A percentile compares a stretch with the other conserved stretches of the same genome.
Evolutionary conservation across 805 yeast genomes (phyloP).

Genomic region (Candida verbasci): DNA sequence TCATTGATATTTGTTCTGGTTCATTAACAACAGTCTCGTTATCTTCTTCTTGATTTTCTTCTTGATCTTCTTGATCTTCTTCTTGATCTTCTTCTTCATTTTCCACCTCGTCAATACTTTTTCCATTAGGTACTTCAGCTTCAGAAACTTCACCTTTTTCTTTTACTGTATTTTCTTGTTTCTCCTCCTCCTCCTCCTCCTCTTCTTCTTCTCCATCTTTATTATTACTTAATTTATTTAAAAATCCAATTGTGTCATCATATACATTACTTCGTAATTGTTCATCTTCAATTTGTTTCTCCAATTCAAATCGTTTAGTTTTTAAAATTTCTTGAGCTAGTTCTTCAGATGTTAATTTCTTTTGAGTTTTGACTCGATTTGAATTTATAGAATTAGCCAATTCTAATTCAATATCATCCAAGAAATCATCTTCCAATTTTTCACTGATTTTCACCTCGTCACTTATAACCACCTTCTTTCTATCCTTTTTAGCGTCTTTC

Average conservation of each 20-base stretch:
- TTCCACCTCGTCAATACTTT: too few relatives aligned
- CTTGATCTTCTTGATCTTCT: too few relatives aligned
- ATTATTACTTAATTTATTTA: constrained; percentile 16
- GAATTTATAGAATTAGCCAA: constrained; percentile 26
- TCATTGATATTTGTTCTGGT: constrained; percentile 10
- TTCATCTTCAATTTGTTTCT: constrained; percentile 9
- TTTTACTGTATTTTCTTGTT: too few relatives aligned
- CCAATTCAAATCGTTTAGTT: constrained; percentile 16
- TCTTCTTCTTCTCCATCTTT: too few relatives aligned
- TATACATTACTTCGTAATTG: constrained; percentile 23
- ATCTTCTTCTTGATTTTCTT: too few relatives aligned
- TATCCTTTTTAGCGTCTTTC: neutral
- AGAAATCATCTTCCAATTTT: constrained; percentile 21
- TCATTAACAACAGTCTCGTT: neutral
- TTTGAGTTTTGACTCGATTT: constrained; percentile 22
- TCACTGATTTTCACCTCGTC: neutral
- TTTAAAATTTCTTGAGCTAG: constrained; percentile 32
- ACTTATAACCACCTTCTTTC: neutral
- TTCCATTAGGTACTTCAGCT: too few relatives aligned
- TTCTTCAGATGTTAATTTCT: constrained; percentile 20
- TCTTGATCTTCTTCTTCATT: too few relatives aligned
- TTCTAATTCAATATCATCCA: constrained; percentile 20
- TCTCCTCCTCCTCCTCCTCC: too few relatives aligned
- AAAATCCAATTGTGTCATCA: constrained; percentile 42
- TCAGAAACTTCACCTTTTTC: too few relatives aligned